Evolutionary conservation across 2,329 filamentous ascomycete genomes (phyloP), one percentile per base, ranked within the genome.

Genomic region (Penicillium sclerotiorum): DNA sequence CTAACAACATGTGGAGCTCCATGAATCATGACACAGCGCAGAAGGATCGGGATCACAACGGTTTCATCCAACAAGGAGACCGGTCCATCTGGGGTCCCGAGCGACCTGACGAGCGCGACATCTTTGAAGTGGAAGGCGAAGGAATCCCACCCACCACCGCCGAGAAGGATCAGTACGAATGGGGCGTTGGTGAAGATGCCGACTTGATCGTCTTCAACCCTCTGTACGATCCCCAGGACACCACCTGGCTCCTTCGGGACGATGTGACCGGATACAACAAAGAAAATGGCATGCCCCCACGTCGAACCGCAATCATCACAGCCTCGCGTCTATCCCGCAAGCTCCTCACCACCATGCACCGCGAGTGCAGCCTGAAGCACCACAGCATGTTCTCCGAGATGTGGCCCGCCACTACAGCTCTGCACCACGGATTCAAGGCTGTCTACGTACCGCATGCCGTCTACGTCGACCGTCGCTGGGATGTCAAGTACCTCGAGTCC

Each of bases 331-430:
- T 97, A 74, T 94, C 88, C 11, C 85, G 86, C 41, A 84, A 84
- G 39, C 83, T 96, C 40, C 80, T 97, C 12, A 77, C 85, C 53
- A 87, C 87, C 15, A 97, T 97, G 93, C 93, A 97, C 76, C 82
- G 85, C 47, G 91, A 96, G 75, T 96, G 92, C 4, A 84, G 86
- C 23, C 82, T 89, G 62, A 86, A 87, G 65, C 92, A 91, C 61
- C 89, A 95, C 71, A 89, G 89, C 57, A 95, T 94, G 76, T 95
- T 95, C 68, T 89, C 91, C 0, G 93, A 97, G 72, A 96, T 96
- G 92, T 96, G 90, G 90, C 90, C 92, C 0, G 87, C 87, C 1
- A 94, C 89, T 0, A 85, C 89, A 1, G 89, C 92, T 1, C 80
- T 97, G 8, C 92, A 96, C 52, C 92, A 96, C 68, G 93, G 93